Percentiles rank a stretch among this genome's conserved stretches.
These are phyloP conservation scores for Clitopilus hobsonii DNA, from an alignment of 768 basidiomycete genomes.

Conservation along the genomic window DNA sequence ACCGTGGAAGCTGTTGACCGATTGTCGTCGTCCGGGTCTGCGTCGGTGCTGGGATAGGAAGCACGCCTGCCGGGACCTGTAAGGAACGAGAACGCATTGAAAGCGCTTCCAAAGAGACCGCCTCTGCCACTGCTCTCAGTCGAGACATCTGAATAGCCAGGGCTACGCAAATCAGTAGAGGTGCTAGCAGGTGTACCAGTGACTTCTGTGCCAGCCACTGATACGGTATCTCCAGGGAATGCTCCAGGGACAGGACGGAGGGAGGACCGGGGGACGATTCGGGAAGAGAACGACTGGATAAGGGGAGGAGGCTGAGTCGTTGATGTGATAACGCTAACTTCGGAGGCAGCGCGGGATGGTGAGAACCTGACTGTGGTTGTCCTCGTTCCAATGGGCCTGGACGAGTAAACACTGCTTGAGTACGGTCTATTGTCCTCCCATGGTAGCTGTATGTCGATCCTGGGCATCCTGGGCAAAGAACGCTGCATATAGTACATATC, in stretches of 20 bases:
- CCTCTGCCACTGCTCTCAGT: background rate
- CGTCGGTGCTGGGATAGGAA: background rate
- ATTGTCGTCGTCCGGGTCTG: background rate
- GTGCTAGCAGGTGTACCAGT: background rate
- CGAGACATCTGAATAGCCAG: background rate
- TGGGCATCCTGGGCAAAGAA: background rate
- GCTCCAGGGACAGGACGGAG: background rate
- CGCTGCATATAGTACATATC: constrained; percentile 12
- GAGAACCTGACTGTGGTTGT: background rate
- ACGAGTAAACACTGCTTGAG: background rate
- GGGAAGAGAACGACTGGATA: background rate
- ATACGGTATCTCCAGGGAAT: background rate
- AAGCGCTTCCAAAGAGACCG: background rate
- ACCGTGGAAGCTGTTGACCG: background rate
- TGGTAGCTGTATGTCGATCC: too few relatives aligned
- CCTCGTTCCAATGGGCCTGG: background rate
- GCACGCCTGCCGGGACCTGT: background rate
- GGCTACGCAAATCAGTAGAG: background rate
- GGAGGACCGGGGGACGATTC: background rate
- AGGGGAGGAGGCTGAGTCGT: background rate
- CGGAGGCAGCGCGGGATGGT: background rate
- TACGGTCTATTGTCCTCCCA: background rate
- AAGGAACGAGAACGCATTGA: background rate
- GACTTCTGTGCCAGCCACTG: background rate
- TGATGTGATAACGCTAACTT: background rate